Evolutionary conservation across 2,329 filamentous ascomycete genomes (phyloP), one percentile per base, ranked within the genome.

Genomic region (Aspergillus puulaauensis): DNA sequence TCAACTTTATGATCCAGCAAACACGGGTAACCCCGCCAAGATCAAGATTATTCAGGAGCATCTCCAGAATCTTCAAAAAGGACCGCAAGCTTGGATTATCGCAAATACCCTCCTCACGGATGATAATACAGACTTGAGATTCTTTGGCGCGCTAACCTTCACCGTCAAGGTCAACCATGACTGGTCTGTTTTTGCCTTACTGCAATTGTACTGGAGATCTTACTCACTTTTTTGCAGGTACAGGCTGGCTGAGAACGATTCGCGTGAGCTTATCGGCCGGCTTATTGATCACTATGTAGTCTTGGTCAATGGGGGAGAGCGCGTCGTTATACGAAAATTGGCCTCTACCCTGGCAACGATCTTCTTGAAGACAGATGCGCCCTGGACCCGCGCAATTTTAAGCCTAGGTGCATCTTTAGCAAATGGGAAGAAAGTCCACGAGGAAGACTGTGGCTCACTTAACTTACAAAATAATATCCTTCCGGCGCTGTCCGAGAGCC

Each of bases 91-190:
- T 54, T 99, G 95, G 95, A 83, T 89, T 56, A 82, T 97, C 46
- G 92, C 91, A 19, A 87, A 93, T 68, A 85, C 86, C 52, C 80
- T 98, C 14, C 79, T 97, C 11, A 79, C 79, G 51, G 86, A 85
- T 60, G 78, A 83, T 21, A 86, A 90, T 64, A 84, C 89, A 60
- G 88, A 93, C 67, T 86, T 95, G 64, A 89, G 90, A 63, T 98
- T 98, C 76, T 96, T 96, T 71, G 95, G 91, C 14, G 93, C 93
- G 31, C 82, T 97, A 58, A 98, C 93, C 0, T 89, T 97, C 64
- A 96, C 91, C 51, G 86, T 98, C 66, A 99, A 98, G 77, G 85
- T 98, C 58, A 97, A 98, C 71, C 89, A 88, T n/a, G 91, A 95
- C 70, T 91, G 87, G 89, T 90, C 77, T 62, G 80, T 64, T 43